Evolutionary conservation across 345 rosid genomes (phyloP).

Genomic region (Salix exigua): DNA sequence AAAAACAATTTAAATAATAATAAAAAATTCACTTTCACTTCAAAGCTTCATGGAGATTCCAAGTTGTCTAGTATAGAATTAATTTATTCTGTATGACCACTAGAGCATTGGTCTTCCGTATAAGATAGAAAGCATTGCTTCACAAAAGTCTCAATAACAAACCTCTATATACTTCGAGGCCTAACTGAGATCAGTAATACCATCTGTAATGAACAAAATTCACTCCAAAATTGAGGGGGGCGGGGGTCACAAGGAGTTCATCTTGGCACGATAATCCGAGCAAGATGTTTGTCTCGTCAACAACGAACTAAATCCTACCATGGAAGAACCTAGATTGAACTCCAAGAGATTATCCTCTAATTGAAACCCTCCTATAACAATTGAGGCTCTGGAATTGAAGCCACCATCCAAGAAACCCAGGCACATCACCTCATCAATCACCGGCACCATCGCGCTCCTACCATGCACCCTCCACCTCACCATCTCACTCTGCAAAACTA

Average conservation of each 20-base stretch:
- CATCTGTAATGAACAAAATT: background rate
- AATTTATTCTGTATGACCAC: too few relatives aligned
- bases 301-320: conserved; percentile 56
- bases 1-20: too few relatives aligned
- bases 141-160: too few relatives aligned
- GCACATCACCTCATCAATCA: conserved; percentile 48
- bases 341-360: conserved; percentile 64
- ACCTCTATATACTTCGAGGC: too few relatives aligned
- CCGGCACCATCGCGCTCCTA: conserved; percentile 53
- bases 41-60: too few relatives aligned
- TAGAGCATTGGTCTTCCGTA: too few relatives aligned
- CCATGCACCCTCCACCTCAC: conserved; percentile 71
- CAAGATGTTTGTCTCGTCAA: conserved; percentile 24
- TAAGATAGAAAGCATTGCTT: too few relatives aligned
- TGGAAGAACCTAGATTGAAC: conserved; percentile 55
- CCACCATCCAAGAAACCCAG: conserved; percentile 78
- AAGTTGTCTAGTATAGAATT: too few relatives aligned
- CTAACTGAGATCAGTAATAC: background rate
- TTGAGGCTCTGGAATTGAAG: conserved; percentile 11
- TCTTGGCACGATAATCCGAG: conserved; percentile 5
- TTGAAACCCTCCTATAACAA: conserved; percentile 69
- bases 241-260: background rate
- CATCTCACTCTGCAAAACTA: conserved; percentile 86
- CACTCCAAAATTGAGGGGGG: background rate
- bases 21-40: too few relatives aligned